Conservation (phyloP, 129 eudicot genomes). For the Chrysanthemum makinoi region DNA sequence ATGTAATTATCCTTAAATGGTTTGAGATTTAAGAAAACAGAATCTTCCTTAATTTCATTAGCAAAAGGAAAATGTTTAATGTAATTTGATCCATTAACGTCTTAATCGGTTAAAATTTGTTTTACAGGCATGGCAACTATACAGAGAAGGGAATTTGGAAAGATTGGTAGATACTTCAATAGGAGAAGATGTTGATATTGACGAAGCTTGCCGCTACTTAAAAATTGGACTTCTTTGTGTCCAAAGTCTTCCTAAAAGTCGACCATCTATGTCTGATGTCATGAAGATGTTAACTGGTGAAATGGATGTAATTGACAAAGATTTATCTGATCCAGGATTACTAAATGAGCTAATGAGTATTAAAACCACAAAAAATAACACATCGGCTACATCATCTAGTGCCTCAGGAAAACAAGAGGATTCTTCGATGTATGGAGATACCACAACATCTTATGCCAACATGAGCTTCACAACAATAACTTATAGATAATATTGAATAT, state of each 20-base stretch:
- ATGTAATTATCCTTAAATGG: too few species aligned
- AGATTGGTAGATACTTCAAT: constrained; percentile 50
- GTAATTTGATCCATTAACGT: too few species aligned
- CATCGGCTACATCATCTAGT: constrained; percentile 36
- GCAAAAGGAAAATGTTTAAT: too few species aligned
- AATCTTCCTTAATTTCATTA: too few species aligned
- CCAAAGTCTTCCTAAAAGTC: constrained; percentile 60
- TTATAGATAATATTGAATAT: constrained; percentile 32
- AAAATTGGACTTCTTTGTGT: constrained; percentile 79
- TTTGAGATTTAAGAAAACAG: too few species aligned
- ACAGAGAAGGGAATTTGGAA: constrained; percentile 46
- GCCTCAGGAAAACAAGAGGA: constrained; percentile 33
- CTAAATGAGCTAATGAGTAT: constrained; percentile 38
- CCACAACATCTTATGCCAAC: constrained; percentile 40
- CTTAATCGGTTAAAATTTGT: too few species aligned
- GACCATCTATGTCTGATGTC: constrained; percentile 76
- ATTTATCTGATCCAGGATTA: constrained; percentile 54
- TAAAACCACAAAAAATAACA: constrained; percentile 28
- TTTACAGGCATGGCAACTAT: constrained; percentile 69
- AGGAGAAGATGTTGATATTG: constrained; percentile 41
- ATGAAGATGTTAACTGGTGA: constrained; percentile 58
- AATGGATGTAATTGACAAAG: constrained; percentile 41
- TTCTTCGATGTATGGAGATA: constrained; percentile 35
- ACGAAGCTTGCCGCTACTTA: constrained; percentile 57
- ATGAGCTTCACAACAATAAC: constrained; percentile 61